Evolutionary conservation across 2,329 filamentous ascomycete genomes (phyloP).

Genomic region (Penicillium sp.): DNA sequence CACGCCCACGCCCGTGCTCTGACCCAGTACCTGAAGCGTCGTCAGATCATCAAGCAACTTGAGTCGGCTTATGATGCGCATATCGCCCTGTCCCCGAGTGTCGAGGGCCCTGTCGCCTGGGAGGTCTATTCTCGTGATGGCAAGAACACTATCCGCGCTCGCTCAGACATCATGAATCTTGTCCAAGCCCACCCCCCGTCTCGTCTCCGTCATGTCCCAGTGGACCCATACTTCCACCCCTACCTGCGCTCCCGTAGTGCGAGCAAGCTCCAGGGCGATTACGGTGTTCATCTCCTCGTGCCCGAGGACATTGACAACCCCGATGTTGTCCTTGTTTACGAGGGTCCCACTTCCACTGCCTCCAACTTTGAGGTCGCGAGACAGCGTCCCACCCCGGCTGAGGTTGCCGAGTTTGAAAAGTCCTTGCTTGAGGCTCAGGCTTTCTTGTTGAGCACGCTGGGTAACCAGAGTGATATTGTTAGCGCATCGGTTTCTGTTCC

Average conservation of each 20-base stretch:
- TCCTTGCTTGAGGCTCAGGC: conserved; percentile 60
- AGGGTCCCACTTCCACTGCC: conserved; percentile 44
- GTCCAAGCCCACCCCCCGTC: conserved; percentile 50
- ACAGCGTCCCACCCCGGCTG: conserved; percentile 54
- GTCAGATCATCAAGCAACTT: conserved; percentile 76
- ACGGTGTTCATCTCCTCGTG: conserved; percentile 50
- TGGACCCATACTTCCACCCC: conserved; percentile 52
- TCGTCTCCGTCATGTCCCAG: conserved; percentile 44
- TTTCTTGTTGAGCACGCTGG: conserved; percentile 54
- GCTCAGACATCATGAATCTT: conserved; percentile 51
- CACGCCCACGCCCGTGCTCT: conserved; percentile 80
- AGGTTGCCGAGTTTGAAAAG: conserved; percentile 57
- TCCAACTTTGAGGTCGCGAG: conserved; percentile 56
- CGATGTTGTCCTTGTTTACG: conserved; percentile 52
- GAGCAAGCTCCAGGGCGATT: conserved; percentile 41
- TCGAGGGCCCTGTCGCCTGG: conserved; percentile 72
- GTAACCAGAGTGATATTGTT: conserved; percentile 56
- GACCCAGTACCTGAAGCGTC: conserved; percentile 81
- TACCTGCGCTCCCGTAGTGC: conserved; percentile 44
- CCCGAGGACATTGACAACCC: conserved; percentile 46
- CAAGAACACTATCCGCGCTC: conserved; percentile 64
- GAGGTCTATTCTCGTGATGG: conserved; percentile 84
- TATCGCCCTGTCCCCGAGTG: conserved; percentile 73
- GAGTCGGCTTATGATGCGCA: conserved; percentile 80
- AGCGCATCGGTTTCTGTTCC: conserved; percentile 56